These are phyloP conservation scores for Tetrahymena malaccensis DNA, from an alignment of 73 alveolate genomes.

Conservation along the genomic window DNA sequence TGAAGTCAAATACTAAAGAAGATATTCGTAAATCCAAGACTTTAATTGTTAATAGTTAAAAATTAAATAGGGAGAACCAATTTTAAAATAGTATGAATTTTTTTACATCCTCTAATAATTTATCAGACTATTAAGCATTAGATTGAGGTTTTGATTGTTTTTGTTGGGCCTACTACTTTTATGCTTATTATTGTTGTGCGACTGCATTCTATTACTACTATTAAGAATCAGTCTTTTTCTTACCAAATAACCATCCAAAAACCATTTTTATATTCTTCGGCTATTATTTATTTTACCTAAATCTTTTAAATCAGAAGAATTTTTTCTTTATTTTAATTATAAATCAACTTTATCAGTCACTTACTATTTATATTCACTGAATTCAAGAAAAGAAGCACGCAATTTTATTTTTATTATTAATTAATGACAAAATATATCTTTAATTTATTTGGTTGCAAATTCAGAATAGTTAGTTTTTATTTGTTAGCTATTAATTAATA, in stretches of 20 bases:
- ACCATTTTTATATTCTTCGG: neutral
- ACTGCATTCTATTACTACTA: neutral
- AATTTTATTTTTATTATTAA: neutral
- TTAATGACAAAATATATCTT: neutral
- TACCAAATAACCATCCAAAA: neutral
- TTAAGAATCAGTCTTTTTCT: neutral
- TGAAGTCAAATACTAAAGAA: slow-evolving; percentile 18
- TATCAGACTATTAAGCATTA: neutral
- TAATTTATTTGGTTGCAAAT: neutral
- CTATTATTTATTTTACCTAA: neutral
- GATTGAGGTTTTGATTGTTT: neutral
- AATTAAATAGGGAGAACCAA: neutral
- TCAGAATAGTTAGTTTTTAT: neutral
- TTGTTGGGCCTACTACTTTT: neutral
- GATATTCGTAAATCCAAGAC: slow-evolving; percentile 25
- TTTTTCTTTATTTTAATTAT: neutral
- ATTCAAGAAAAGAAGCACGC: neutral
- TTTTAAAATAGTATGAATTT: neutral
- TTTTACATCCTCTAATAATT: neutral
- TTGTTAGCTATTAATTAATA: neutral
- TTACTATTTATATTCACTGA: neutral
- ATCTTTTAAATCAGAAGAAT: neutral
- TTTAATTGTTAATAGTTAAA: neutral
- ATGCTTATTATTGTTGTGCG: neutral
- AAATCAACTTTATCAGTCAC: neutral